phyloP scores from a whole-genome alignment of 345 rosid species.

The Pugionium cornutum region DNA sequence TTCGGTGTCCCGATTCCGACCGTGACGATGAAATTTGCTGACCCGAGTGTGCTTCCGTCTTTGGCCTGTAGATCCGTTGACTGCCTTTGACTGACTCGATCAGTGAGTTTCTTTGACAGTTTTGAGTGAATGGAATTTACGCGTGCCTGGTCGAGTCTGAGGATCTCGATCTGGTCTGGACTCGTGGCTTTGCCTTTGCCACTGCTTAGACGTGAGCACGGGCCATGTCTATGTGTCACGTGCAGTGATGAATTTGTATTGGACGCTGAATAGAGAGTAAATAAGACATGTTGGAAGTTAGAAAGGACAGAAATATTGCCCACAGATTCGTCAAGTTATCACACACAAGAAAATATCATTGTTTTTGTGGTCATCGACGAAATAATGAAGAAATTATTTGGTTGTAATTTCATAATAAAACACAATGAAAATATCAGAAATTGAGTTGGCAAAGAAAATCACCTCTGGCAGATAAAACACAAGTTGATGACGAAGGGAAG shows the following conservation, averaged over 20 bases:
- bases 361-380: not conserved
- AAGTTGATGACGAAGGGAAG: slow-evolving; percentile 42
- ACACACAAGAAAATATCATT: no score
- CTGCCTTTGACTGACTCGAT: slow-evolving; percentile 2
- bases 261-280: slow-evolving; percentile 20
- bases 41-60: slow-evolving; percentile 48
- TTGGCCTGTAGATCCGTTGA: slow-evolving; percentile 47
- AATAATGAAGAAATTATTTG: not conserved
- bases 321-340: no score
- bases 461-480: slow-evolving; percentile 48
- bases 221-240: slow-evolving; percentile 60
- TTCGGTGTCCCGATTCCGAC: slow-evolving; percentile 63
- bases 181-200: slow-evolving; percentile 24
- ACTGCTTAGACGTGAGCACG: slow-evolving; percentile 47
- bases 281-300: no score
- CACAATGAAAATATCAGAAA: not conserved
- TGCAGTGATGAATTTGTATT: slow-evolving; percentile 45
- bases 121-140: slow-evolving; percentile 54
- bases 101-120: slow-evolving; percentile 17
- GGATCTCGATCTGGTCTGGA: slow-evolving; percentile 41
- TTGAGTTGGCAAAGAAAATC: not conserved
- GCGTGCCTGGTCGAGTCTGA: slow-evolving; percentile 54
- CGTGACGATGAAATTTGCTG: slow-evolving; percentile 49
- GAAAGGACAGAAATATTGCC: no score
- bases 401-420: not conserved